Base-by-base conservation (phyloP, 768 basidiomycete genomes). In the Psilocybe tampanensis region DNA sequence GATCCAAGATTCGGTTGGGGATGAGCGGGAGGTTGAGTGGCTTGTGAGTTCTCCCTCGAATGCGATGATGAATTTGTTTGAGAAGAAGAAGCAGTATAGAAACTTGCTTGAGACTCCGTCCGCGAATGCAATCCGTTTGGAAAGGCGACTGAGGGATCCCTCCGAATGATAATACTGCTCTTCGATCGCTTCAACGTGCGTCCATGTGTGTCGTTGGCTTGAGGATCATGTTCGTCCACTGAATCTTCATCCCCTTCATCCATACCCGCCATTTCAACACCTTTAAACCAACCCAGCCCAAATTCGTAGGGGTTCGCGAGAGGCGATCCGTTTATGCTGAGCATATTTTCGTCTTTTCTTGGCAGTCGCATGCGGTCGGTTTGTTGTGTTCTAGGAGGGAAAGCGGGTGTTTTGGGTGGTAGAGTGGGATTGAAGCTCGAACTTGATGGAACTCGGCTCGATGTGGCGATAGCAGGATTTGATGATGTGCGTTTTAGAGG, bases 301-400 rank as follows among this genome's bases (percentile, higher is more conserved):
- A 87, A 83, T 57, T 85, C 78, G 64, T 87, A 89, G 1, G 91
- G 90, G 67, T 92, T 92, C 17, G 86, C 84, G 17, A 94, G 78
- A 0, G 92, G 92, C 0, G 90, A 92, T 3, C 92, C 92, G 58
- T 94, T 94, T 18, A 89, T 71, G 64, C 90, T 90, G 48, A 93
- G 77, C 83, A 93, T 84, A 64, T 78, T 85, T 70, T 94, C 92
- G 64, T 91, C 84, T 60, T 79, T 83, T 41, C 88, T 82, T 11
- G 90, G 88, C 67, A 86, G 76, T 22, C 91, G 85, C 45, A 87
- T 75, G 3, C 74, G 32, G 29, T 53, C 18, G 64, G 58, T 41
- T 33, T 54, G 26, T 58, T 49, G 23, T 48, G 45, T 32, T 63
- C 65, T 32, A 34, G 76, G 66, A 32, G 85, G 84, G 62, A 74